phyloP scores from a whole-genome alignment of 345 rosid genomes.

The Brassica incana region DNA sequence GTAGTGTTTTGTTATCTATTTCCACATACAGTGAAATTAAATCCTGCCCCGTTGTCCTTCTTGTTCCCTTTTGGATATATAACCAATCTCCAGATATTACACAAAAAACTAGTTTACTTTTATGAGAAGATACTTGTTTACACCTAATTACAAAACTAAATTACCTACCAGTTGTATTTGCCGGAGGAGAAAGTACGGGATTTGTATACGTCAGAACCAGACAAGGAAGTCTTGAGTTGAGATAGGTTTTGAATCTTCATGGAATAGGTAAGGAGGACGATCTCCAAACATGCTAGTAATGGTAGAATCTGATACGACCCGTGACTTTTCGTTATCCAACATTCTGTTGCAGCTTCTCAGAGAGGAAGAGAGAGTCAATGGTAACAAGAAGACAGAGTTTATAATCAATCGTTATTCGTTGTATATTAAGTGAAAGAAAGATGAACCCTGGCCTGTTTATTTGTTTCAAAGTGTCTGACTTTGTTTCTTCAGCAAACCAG shows the following conservation, averaged over 20 bases:
- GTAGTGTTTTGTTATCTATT: not conserved
- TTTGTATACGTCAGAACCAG: constrained; percentile 9
- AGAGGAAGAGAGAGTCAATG: not conserved
- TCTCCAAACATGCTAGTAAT: constrained; percentile 12
- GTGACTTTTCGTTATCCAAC: not conserved
- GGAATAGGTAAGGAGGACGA: constrained; percentile 28
- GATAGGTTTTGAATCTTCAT: constrained; percentile 25
- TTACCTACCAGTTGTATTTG: constrained; percentile 24
- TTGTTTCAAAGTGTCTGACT: no score
- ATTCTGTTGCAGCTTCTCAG: constrained; percentile 3
- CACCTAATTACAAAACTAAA: not conserved
- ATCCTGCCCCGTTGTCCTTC: not conserved
- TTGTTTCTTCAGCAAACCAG: no score
- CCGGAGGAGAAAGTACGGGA: constrained; percentile 20
- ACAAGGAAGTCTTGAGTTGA: constrained; percentile 7
- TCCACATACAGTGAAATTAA: constrained; percentile 21
- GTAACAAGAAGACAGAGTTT: not conserved
- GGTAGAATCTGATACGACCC: not conserved
- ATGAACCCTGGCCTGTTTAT: no score
- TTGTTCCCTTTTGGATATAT: constrained; percentile 16
- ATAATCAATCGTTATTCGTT: not conserved
- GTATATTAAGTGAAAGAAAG: not conserved
- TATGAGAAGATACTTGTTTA: not conserved
- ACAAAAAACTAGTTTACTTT: not conserved
- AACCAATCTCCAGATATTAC: not conserved